Evolutionary conservation across 805 yeast genomes (phyloP), one percentile per base, ranked within the genome.

Genomic region (Candida ficus): DNA sequence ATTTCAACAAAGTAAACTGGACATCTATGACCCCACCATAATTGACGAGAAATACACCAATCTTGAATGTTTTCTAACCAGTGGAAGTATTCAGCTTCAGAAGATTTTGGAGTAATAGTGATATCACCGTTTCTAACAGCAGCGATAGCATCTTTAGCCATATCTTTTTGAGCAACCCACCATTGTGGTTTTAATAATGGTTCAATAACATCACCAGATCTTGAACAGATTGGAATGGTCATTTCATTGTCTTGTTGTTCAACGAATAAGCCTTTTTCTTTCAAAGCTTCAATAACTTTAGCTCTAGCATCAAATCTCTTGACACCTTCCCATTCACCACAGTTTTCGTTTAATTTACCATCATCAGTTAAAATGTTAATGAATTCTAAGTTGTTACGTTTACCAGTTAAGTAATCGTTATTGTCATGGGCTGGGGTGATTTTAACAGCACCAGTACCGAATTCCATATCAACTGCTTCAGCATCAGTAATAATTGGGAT

Each of bases 381-480:
- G 57, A 88, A 78, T 62, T 88, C 96, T 56, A 93, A 74, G 58
- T 78, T 71, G 64, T 88, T 86, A 70, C 99, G 89, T 70, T 86
- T 90, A 71, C 99, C 99, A 40, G 96, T 88, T 60, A 72, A 75
- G 75, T 87, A 89, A 87, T 93, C 99, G 75, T 93, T 93, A 57
- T 80, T 84, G 68, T 93, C 99, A 66, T 93, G 99, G 33, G 96
- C 97, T 45, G 99, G 99, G 12, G 99, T 93, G 62, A 93, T 93
- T 69, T 93, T 93, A 47, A 93, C 99, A 36, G 99, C 99, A 82
- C 99, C 99, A 47, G 99, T 93, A 75, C 99, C 99, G 54, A 93
- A 93, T 64, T 86, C 95, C 98, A 93, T 93, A 65, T 93, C 99
- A 49, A 93, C 99, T 30, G 97, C 93, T 66, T 87, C 95, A 29